Evolutionary conservation across 768 basidiomycete species (phyloP), one percentile per base, ranked within the genome.

Genomic region (Tricholoma bakamatsutake): DNA sequence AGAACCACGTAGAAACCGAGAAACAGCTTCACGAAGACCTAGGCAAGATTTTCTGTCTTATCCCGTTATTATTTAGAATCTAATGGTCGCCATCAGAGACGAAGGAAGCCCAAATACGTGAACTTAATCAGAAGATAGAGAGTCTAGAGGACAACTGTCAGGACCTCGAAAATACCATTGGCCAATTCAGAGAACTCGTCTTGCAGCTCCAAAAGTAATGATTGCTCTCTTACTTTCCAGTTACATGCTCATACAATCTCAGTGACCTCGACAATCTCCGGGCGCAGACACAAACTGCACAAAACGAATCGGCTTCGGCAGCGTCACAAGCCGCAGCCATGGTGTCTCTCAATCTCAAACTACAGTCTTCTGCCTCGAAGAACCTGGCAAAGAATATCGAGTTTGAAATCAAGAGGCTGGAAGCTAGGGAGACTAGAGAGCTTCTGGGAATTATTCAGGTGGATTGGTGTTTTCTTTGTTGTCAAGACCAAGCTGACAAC

Each of bases 1-100:
- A 98, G 71, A 94, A 92, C 63, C 96, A 98, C 59, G 67, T 90
- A 2, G 96, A 97, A 69, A 91, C 93, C 0, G 96, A 98, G 72
- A 94, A 91, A 67, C 81, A 85, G 21, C 71, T 99, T 56, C 86
- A 93, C 63, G 91, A 90, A 45, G 96, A 98, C 49, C 78, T 98
- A 45, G 88, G 94, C 94, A 48, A 45, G 81, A 65, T 17, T 15
- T 17, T 2, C n/a, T 49, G 52, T 28, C n/a, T 21, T 13, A 18
- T 37, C 12, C 2, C 21, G 21, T 4, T 27, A 5, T 33, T 27
- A 11, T 35, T 11, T 13, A 24, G 35, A 4, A 15, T 33, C 21
- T 18, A 35, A 52, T 40, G 48, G 15, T 50, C 40, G 56, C 42
- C 47, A 11, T 7, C 64, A 88, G 88, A 90, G 54, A 71, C 76